Evolutionary conservation across 2,329 filamentous ascomycete genomes (phyloP).

Genomic region (Sporothrix euskadiensis): DNA sequence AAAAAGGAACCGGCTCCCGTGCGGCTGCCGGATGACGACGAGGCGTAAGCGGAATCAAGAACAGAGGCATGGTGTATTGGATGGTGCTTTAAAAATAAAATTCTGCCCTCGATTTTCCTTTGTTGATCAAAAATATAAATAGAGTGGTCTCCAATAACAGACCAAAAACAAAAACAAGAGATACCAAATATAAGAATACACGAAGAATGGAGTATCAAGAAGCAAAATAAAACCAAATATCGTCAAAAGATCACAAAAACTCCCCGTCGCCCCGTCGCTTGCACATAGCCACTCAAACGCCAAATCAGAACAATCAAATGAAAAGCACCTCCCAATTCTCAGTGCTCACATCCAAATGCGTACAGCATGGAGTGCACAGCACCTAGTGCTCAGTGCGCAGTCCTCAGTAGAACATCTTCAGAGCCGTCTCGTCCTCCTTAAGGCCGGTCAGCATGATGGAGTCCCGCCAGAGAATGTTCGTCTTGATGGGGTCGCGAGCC

Average conservation of each 20-base stretch:
- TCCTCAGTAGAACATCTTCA: constrained; percentile 35
- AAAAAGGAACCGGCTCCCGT: constrained; percentile 16
- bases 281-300: background rate
- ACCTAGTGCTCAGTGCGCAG: background rate
- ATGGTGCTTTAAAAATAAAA: background rate
- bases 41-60: background rate
- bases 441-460: constrained; percentile 36
- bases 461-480: constrained; percentile 38
- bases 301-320: background rate
- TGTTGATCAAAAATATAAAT: background rate
- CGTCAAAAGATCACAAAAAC: background rate
- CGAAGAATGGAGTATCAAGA: background rate
- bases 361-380: background rate
- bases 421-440: constrained; percentile 37
- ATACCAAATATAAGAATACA: constrained; percentile 6
- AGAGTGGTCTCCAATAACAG: background rate
- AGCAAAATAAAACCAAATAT: background rate
- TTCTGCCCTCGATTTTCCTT: background rate
- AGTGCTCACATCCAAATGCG: background rate
- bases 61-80: background rate
- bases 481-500: constrained; percentile 37
- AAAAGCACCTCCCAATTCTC: background rate
- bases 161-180: background rate
- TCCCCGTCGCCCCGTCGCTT: background rate
- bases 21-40: background rate